Base-by-base conservation (phyloP, 345 rosid genomes). In the Syzygium aqueum region DNA sequence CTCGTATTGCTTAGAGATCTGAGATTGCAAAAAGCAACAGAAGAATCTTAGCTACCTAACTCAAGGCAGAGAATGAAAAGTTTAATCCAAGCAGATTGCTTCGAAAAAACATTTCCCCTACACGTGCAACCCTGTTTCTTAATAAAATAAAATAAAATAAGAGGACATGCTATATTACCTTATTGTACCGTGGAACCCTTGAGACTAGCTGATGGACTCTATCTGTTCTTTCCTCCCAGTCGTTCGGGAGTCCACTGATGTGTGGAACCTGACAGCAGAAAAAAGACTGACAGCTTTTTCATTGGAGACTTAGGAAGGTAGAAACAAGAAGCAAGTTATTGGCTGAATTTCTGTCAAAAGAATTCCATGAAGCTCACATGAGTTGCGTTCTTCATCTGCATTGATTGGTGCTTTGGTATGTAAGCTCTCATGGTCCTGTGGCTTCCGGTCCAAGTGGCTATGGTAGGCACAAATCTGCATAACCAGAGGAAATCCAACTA, bases 391-490 rank as follows among this genome's bases (percentile, higher is more conserved):
- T 90, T 97, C 73, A 93, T 93, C 92, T 91, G 95, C 93, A 94
- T 88, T 27, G 97, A 93, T 85, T 94, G 97, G 85, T 94, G 97
- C 93, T 92, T 96, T 4, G 98, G 98, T 87, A 95, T 88, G 84
- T 91, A 94, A 17, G 90, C 97, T 87, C 88, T 91, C 95, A 97
- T 95, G 84, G 93, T 92, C 90, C 98, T 91, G 90, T 93, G 93
- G 88, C 96, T 95, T 85, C 98, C 98, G 0, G 96, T 94, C 95
- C 96, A 97, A 28, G 98, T 96, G 86, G 95, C 77, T 91, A 97
- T 89, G 15, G 99, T 96, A 23, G 99, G 98, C 88, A 90, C 73
- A 88, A 96, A 96, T 84, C 99, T 97, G 89, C 67, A 85, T 37
- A 91, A 88, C 33, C 80, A 63, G 40, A 86, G 63, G 85, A 37